Evolutionary conservation across 2,329 filamentous ascomycete genomes (phyloP), one percentile per base, ranked within the genome.

Genomic region (Trichoderma gracile): DNA sequence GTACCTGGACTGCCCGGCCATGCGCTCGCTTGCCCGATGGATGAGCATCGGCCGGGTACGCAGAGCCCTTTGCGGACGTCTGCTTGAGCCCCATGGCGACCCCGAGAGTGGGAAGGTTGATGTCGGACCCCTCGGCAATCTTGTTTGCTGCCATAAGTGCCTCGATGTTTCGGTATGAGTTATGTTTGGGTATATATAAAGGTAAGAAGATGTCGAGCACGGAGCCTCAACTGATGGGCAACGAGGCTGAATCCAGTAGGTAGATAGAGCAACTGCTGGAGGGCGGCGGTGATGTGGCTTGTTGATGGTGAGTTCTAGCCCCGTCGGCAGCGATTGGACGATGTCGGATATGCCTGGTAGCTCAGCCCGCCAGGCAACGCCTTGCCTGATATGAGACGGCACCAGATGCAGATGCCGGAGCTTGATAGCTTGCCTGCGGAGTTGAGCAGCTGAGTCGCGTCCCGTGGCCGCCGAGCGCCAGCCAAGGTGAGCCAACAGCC

Each of bases 21-120:
- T 88, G 80, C 65, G 83, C 80, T 60, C 79, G 74, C 62, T 80
- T 80, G n/a, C 85, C 85, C 2, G 84, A 84, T 0, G 85, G 84
- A 71, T 88, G 84, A 38, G 68, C 67, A 59, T 68, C 65, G 42
- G 67, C 57, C 25, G 64, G n/a, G n/a, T 33, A 23, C 5, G 46
- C 49, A 12, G 67, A 61, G 27, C 57, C 56, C 49, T 69, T 67
- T 40, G 70, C 65, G 17, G 67, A 63, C 15, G 69, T 57, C 17
- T 65, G 56, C 17, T 54, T 63, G 57, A 73, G 47, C 47, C 70
- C 73, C 55, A 69, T 66, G 50, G 67, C 65, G 15, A 73, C 59
- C 38, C 75, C 74, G 33, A 75, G 71, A n/a, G 73, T 70, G 47
- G 77, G 72, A 19, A 72, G 68, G 65, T 49, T 67, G 54, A 63